These are phyloP conservation scores for Eragrostis nindensis DNA, from an alignment of 176 grass and related monocot species.

Conservation along the genomic window DNA sequence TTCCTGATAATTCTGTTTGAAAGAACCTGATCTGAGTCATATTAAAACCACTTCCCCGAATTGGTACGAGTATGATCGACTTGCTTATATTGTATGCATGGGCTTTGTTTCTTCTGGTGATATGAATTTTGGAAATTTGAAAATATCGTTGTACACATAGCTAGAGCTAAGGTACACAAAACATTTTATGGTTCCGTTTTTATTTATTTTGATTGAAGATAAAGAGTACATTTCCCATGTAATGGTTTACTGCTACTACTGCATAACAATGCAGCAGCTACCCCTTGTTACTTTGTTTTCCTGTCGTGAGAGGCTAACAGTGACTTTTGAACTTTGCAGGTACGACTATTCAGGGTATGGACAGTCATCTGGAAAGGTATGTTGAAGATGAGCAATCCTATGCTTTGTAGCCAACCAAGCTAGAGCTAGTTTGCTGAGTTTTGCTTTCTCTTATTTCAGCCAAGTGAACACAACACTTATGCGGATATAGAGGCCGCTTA, in stretches of 20 bases:
- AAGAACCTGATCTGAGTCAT: constrained; percentile 28
- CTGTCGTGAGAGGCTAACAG: constrained; percentile 43
- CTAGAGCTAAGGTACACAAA: constrained; percentile 10
- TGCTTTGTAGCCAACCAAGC: neutral
- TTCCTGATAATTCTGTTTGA: constrained; percentile 4
- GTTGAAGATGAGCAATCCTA: constrained; percentile 11
- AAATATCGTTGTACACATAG: neutral
- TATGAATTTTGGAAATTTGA: neutral
- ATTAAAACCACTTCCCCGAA: neutral
- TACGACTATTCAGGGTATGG: constrained; percentile 99
- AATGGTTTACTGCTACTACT: neutral
- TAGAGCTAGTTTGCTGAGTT: constrained; percentile 11
- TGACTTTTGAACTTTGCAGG: constrained; percentile 50
- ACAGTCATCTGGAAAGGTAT: constrained; percentile 91
- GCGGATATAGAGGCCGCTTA: constrained; percentile 92
- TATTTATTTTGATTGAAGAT: constrained; percentile 31
- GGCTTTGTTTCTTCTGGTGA: neutral
- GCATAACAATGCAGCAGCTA: constrained; percentile 8
- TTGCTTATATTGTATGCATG: neutral
- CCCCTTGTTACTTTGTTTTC: constrained; percentile 23
- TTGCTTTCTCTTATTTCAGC: constrained; percentile 51
- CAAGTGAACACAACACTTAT: constrained; percentile 86
- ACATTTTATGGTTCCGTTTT: neutral
- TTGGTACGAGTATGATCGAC: neutral
- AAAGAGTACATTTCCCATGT: neutral